Evolutionary conservation across 305 asterid species (phyloP).

Genomic region (Fraxinus velutina): DNA sequence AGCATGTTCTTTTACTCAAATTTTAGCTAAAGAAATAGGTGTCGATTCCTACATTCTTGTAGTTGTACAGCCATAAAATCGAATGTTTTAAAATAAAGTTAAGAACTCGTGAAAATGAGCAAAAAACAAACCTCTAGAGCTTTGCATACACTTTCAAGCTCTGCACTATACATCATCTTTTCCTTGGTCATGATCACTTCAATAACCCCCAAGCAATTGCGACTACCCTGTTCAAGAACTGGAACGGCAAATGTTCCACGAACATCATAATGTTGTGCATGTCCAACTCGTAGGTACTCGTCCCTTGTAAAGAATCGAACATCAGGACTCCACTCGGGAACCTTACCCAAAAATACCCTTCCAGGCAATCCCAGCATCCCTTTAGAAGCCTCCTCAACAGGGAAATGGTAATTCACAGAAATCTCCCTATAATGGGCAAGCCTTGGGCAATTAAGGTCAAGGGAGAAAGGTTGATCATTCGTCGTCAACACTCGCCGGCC

Average conservation of each 20-base stretch:
- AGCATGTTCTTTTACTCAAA: not conserved
- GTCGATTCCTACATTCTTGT: not conserved
- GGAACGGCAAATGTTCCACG: conserved; percentile 87
- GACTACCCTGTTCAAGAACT: conserved; percentile 66
- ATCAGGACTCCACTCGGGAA: conserved; percentile 93
- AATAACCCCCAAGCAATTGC: conserved; percentile 74
- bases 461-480: conserved; percentile 53
- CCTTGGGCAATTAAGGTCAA: conserved; percentile 54
- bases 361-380: conserved; percentile 78
- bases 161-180: conserved; percentile 68
- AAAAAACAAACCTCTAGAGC: conserved; percentile 73
- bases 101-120: not conserved
- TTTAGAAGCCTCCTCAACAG: conserved; percentile 57
- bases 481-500: conserved; percentile 68
- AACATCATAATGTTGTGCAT: conserved; percentile 67
- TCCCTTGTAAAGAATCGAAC: conserved; percentile 64
- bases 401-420: conserved; percentile 57
- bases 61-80: not conserved
- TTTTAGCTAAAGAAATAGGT: not conserved
- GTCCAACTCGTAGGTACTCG: conserved; percentile 65
- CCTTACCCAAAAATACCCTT: conserved; percentile 61
- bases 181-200: conserved; percentile 75
- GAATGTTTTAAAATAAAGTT: not conserved
- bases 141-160: conserved; percentile 75
- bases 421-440: conserved; percentile 30